Conservation (phyloP, 768 basidiomycete genomes). For the Serendipita sp. region DNA sequence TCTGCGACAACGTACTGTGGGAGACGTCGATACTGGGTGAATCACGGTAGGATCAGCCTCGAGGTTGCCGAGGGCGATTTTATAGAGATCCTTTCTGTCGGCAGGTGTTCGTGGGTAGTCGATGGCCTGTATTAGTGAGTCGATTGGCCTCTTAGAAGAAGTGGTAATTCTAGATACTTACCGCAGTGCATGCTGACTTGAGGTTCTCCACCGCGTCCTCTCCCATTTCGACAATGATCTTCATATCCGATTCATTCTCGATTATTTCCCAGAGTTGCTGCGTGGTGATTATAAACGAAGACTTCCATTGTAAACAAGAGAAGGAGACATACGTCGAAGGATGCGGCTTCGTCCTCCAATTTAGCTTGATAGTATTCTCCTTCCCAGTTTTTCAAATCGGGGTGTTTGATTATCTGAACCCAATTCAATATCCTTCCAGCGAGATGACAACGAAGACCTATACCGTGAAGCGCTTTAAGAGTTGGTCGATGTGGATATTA, state of each 20-base stretch:
- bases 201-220: background rate
- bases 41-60: background rate
- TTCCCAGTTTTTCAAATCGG: background rate
- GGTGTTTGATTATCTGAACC: background rate
- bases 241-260: background rate
- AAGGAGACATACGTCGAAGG: background rate
- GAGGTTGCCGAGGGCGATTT: background rate
- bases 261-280: background rate
- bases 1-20: background rate
- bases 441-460: background rate
- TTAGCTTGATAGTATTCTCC: background rate
- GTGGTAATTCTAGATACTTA: background rate
- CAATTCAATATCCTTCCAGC: background rate
- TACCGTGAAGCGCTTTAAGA: background rate
- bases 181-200: background rate
- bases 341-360: background rate
- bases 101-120: background rate
- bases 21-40: background rate
- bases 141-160: background rate
- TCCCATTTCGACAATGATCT: background rate
- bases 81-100: background rate
- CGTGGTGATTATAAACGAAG: background rate
- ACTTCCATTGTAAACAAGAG: background rate
- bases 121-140: background rate
- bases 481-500: background rate